A percentile compares a stretch with the other conserved stretches of the same genome.
Evolutionary conservation across 1,139 yeast species (phyloP).

Genomic region (Zygosaccharomyces sapae): DNA sequence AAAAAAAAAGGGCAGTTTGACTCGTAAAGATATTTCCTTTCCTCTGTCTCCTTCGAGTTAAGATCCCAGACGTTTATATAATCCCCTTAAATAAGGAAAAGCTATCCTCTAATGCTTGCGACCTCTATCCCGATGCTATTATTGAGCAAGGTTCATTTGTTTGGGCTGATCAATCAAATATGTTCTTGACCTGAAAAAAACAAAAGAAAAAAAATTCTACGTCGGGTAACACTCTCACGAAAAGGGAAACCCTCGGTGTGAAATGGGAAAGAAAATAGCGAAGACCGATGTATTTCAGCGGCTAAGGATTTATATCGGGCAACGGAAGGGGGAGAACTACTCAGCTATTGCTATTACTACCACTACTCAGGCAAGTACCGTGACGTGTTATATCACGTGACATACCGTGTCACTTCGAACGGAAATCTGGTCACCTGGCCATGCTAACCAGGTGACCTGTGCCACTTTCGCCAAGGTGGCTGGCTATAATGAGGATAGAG

Average conservation of each 20-base stretch:
- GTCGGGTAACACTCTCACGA: background rate
- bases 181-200: background rate
- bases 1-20: no score
- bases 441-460: no score
- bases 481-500: background rate
- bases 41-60: background rate
- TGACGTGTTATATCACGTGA: no score
- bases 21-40: background rate
- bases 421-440: no score
- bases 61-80: background rate
- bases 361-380: no score
- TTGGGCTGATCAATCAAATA: background rate
- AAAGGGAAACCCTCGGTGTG: background rate
- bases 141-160: background rate
- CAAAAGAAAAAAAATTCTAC: background rate
- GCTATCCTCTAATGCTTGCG: background rate
- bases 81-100: background rate
- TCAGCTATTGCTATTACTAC: no score
- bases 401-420: no score
- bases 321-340: no score
- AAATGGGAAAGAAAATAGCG: no score
- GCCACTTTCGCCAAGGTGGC: no score
- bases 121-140: background rate
- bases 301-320: no score
- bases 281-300: no score